A percentile compares a stretch with the other conserved stretches of the same genome.
Conservation (phyloP, 371 early-diverging fungal species). For the Rhizomucor pusillus region DNA sequence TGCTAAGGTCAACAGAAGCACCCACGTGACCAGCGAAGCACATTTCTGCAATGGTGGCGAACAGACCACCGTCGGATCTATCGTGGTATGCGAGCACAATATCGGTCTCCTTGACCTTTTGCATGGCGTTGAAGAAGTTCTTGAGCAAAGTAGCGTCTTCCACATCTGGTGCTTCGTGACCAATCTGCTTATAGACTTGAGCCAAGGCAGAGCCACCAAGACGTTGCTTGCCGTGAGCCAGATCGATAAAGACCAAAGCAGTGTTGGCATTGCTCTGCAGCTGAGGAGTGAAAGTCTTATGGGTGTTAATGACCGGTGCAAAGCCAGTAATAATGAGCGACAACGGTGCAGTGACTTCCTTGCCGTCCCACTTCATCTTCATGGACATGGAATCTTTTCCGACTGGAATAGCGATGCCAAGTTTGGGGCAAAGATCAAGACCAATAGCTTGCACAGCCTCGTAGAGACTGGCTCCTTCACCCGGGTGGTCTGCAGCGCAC, state of each 20-base stretch:
- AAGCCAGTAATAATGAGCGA: slow-evolving; percentile 92
- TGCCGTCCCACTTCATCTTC: slow-evolving; percentile 86
- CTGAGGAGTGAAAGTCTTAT: slow-evolving; percentile 88
- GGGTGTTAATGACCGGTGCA: slow-evolving; percentile 80
- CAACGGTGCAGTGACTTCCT: slow-evolving; percentile 83
- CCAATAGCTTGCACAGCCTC: slow-evolving; percentile 93
- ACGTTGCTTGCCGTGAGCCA: slow-evolving; percentile 81
- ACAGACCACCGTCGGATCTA: slow-evolving; percentile 95
- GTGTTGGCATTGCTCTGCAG: slow-evolving; percentile 56
- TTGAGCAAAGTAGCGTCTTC: slow-evolving; percentile 68
- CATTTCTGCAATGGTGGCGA: slow-evolving; percentile 91
- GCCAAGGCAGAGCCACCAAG: slow-evolving; percentile 92
- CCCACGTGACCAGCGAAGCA: slow-evolving; percentile 92
- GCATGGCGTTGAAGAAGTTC: slow-evolving; percentile 80
- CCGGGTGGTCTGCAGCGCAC: slow-evolving; percentile 87
- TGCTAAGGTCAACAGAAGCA: slow-evolving; percentile 60
- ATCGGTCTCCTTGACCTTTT: slow-evolving; percentile 49
- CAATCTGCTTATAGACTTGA: slow-evolving; percentile 89
- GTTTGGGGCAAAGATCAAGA: slow-evolving; percentile 86
- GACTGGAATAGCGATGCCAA: slow-evolving; percentile 94
- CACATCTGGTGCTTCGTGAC: slow-evolving; percentile 84
- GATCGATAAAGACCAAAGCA: slow-evolving; percentile 77
- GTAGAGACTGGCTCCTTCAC: slow-evolving; percentile 92
- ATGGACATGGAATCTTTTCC: slow-evolving; percentile 99
- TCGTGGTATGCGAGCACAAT: slow-evolving; percentile 94